Conservation (phyloP, 805 yeast genomes). For the Blastobotrys chiropterorum region DNA sequence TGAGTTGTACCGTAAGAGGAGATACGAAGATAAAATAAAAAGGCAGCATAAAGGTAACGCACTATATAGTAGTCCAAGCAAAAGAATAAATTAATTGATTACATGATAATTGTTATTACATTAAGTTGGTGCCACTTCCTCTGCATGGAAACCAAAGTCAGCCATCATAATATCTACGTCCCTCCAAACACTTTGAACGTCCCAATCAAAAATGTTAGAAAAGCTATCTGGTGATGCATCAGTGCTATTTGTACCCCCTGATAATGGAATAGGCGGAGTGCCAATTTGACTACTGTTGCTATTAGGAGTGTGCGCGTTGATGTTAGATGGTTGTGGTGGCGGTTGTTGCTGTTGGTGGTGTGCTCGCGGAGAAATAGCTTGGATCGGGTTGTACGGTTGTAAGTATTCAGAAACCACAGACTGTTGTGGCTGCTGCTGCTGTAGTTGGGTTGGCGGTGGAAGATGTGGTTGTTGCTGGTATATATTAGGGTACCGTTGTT, state of each 20-base stretch:
- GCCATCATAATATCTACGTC: slow-evolving; percentile 87
- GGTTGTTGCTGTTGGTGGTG: slow-evolving; percentile 1
- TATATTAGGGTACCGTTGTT: neutral
- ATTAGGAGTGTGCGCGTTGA: neutral
- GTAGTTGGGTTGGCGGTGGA: neutral
- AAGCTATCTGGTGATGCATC: neutral
- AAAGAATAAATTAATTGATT: neutral
- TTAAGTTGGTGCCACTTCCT: slow-evolving; percentile 16
- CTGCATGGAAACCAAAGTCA: slow-evolving; percentile 82
- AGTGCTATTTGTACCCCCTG: neutral
- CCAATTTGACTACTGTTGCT: neutral
- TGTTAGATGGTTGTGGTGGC: neutral
- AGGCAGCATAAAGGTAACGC: too few relatives aligned
- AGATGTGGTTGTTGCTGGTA: neutral
- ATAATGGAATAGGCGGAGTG: neutral
- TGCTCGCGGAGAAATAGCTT: neutral
- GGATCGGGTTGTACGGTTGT: neutral
- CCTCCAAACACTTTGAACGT: slow-evolving; percentile 58
- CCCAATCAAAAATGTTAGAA: slow-evolving; percentile 28
- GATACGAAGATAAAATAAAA: too few relatives aligned
- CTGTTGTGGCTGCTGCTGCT: neutral
- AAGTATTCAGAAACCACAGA: neutral
- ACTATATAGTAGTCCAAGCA: neutral
- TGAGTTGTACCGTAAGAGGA: too few relatives aligned
- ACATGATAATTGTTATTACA: neutral